Evolutionary conservation across 441 rosid genomes (phyloP), one percentile per base, ranked within the genome.

Genomic region (Arabidopsis hybrid): DNA sequence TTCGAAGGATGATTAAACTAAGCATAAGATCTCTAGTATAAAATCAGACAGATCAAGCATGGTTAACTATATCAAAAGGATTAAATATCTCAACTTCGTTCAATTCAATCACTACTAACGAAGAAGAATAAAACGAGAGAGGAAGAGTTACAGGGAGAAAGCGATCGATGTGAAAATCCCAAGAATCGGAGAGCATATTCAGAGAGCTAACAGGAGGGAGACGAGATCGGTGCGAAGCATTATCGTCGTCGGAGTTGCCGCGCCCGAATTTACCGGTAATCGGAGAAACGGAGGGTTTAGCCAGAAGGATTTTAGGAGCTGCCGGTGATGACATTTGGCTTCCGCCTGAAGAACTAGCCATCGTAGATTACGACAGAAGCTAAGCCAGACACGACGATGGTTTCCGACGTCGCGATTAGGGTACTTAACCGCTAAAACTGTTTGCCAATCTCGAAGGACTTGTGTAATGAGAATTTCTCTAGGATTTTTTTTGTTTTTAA

Each of bases 151-250:
- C 97, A 10, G 97, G 97, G 31, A 89, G 88, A 61, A 91, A 85
- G 67, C 97, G 92, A 76, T 91, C 97, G 43, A 87, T 83, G 71
- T 91, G 91, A 63, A 91, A 88, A 38, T 89, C 97, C 97, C 97
- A 89, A 7, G 93, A 87, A 74, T 91, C 97, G 4, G 95, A 88
- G 67, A 91, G 93, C 40, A 91, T 86, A 73, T 91, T 91, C 69
- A 89, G 87, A 34, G 92, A 88, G 16, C 84, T 84, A 18, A 86
- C 85, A 8, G 91, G 80, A 50, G 95, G 97, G 6, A 88, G 79
- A 26, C 95, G 91, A 35, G 91, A 77, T 38, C 89, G 84, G 64
- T 81, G 89, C 13, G 76, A 56, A 35, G 83, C 79, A 35, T 85
- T 80, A 42, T 89, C 95, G 8, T 88, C 95, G 49, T 85, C 91